Percentiles rank a stretch among this genome's conserved stretches.
phyloP scores from a whole-genome alignment of 1,284 basidiomycete genomes.

The Boletus smithii region DNA sequence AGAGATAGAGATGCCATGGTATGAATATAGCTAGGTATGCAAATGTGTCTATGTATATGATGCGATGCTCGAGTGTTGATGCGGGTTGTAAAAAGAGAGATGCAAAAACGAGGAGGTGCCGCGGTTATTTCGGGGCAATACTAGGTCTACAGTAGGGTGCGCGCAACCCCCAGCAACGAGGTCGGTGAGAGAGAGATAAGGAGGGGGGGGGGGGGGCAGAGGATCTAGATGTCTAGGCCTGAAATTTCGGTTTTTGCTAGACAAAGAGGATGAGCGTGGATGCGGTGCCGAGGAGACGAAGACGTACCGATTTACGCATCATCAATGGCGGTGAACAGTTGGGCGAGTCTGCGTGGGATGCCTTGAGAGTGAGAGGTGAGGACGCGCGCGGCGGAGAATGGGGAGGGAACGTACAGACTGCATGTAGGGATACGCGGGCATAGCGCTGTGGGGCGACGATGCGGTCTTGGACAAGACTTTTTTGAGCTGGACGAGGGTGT shows the following conservation, averaged over 20 bases:
- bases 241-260: slow-evolving; percentile 36
- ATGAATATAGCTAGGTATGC: slow-evolving; percentile 37
- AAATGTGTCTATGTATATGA: slow-evolving; percentile 33
- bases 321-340: slow-evolving; percentile 46
- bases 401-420: slow-evolving; percentile 35
- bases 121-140: no score
- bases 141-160: slow-evolving; percentile 24
- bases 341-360: slow-evolving; percentile 35
- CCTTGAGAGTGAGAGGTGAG: slow-evolving; percentile 31
- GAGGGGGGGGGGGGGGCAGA: neutral
- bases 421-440: slow-evolving; percentile 34
- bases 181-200: slow-evolving; percentile 1
- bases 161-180: no score
- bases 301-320: slow-evolving; percentile 51
- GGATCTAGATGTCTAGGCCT: slow-evolving; percentile 25
- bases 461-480: slow-evolving; percentile 49
- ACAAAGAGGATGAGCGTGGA: neutral
- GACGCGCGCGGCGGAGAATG: neutral
- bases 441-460: slow-evolving; percentile 33
- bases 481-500: slow-evolving; percentile 39
- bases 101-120: slow-evolving; percentile 14
- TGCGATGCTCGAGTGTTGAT: slow-evolving; percentile 33
- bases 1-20: slow-evolving; percentile 37
- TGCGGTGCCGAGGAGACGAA: slow-evolving; percentile 2
- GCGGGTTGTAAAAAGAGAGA: slow-evolving; percentile 10